A percentile compares a stretch with the other conserved stretches of the same genome.
These are phyloP conservation scores for Lenzites betulinus DNA, from an alignment of 768 basidiomycete genomes.

Conservation along the genomic window DNA sequence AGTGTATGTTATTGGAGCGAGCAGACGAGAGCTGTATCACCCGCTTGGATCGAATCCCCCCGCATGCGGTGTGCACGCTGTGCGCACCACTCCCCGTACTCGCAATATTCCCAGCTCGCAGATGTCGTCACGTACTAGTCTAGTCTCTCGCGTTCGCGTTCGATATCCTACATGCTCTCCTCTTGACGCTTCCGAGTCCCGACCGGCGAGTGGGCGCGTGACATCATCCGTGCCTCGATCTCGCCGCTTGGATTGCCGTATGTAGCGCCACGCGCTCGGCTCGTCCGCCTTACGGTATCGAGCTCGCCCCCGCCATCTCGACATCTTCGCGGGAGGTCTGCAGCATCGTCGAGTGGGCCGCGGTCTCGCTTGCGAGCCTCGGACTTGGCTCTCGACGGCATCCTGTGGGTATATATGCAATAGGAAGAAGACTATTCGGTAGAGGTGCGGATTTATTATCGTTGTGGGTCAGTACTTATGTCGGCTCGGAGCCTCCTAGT, in stretches of 20 bases:
- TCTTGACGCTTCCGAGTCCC: not conserved
- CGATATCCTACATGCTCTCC: not conserved
- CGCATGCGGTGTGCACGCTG: not conserved
- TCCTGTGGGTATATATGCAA: too few species aligned
- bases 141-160: not conserved
- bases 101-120: not conserved
- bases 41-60: not conserved
- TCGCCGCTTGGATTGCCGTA: not conserved
- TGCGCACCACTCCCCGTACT: not conserved
- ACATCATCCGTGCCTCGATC: not conserved
- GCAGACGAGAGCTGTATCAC: slow-evolving; percentile 8
- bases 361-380: too few species aligned
- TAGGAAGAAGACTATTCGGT: too few species aligned
- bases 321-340: not conserved
- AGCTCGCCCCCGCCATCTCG: not conserved
- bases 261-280: not conserved
- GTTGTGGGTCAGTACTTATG: too few species aligned
- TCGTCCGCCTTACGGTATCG: too few species aligned
- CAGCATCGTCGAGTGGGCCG: too few species aligned
- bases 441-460: too few species aligned
- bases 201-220: not conserved
- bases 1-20: slow-evolving; percentile 14
- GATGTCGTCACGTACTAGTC: too few species aligned
- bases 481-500: too few species aligned
- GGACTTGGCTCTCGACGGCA: too few species aligned